phyloP scores from a whole-genome alignment of 1,284 basidiomycete genomes.

The Lignosus rhinocerotis region DNA sequence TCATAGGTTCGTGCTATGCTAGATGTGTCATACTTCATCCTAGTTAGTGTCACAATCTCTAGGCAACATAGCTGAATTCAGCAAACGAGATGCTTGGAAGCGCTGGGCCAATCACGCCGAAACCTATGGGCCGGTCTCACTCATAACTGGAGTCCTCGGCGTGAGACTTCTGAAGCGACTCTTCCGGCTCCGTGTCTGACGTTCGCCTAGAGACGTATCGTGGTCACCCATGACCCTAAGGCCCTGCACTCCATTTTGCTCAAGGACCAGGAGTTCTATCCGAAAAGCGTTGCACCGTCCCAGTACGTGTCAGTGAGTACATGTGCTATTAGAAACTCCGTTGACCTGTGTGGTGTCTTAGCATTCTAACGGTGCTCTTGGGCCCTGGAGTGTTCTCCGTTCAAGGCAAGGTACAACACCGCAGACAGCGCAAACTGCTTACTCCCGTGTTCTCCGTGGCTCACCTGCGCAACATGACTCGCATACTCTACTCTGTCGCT shows the following conservation, averaged over 20 bases:
- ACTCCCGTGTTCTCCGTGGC: background rate
- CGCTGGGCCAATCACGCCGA: background rate
- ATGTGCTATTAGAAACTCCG: no score
- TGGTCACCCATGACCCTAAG: conserved; percentile 11
- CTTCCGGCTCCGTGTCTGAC: background rate
- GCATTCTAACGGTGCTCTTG: no score
- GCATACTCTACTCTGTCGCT: background rate
- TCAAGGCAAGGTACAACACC: background rate
- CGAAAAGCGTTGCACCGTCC: conserved; percentile 6
- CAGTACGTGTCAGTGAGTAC: background rate
- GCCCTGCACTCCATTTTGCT: conserved; percentile 12
- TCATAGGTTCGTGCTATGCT: background rate
- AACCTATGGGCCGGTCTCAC: conserved; percentile 5
- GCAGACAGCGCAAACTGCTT: background rate
- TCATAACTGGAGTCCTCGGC: conserved; percentile 3
- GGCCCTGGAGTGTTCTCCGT: conserved; percentile 1
- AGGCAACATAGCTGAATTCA: conserved; percentile 12
- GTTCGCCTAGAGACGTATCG: conserved; percentile 2
- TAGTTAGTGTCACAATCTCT: no score
- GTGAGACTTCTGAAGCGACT: background rate
- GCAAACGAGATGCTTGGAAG: conserved; percentile 10
- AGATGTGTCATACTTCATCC: no score
- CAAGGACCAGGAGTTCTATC: conserved; percentile 13
- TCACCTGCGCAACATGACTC: conserved; percentile 1
- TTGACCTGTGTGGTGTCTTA: no score